A percentile compares a stretch with the other conserved stretches of the same genome.
phyloP scores from a whole-genome alignment of 2,329 filamentous ascomycete genomes.

The Thyridium curvatum region DNA sequence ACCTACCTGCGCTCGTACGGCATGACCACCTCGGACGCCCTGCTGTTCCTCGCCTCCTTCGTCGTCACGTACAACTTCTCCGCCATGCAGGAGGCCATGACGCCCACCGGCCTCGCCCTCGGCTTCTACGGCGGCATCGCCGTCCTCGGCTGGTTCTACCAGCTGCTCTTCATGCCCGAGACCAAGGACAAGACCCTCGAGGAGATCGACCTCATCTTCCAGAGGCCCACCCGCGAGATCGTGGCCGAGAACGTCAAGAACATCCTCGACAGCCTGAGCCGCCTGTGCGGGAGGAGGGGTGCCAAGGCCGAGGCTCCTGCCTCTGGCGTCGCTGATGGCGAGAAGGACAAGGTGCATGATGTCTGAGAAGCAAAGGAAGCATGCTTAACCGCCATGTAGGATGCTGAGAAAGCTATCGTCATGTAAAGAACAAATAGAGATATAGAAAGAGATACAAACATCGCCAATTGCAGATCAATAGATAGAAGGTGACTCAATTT shows the following conservation, averaged over 20 bases:
- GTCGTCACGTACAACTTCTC: slow-evolving; percentile 72
- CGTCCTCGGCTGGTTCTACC: slow-evolving; percentile 63
- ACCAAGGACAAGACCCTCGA: slow-evolving; percentile 64
- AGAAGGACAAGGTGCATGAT: no score
- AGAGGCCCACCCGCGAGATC: slow-evolving; percentile 54
- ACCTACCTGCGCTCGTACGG: slow-evolving; percentile 68
- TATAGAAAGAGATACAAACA: no score
- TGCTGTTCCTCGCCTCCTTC: slow-evolving; percentile 65
- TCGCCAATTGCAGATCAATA: no score
- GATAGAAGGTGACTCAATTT: no score
- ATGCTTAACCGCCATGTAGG: no score
- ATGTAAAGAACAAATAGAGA: no score
- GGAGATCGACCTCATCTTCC: slow-evolving; percentile 65
- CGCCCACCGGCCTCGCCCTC: slow-evolving; percentile 55
- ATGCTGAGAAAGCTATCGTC: no score
- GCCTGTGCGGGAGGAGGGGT: slow-evolving; percentile 9
- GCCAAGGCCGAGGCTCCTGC: slow-evolving; percentile 2
- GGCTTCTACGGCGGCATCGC: slow-evolving; percentile 73
- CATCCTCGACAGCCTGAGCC: slow-evolving; percentile 6
- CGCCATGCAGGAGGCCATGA: slow-evolving; percentile 63
- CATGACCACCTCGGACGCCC: slow-evolving; percentile 64
- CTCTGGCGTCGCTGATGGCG: no score
- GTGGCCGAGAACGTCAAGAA: slow-evolving; percentile 51
- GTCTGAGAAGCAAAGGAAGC: no score
- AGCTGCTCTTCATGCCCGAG: slow-evolving; percentile 70